Percentiles rank a stretch among this genome's conserved stretches.
These are phyloP conservation scores for Cutaneotrichosporon dermatis DNA, from an alignment of 1,284 basidiomycete species.

Conservation along the genomic window DNA sequence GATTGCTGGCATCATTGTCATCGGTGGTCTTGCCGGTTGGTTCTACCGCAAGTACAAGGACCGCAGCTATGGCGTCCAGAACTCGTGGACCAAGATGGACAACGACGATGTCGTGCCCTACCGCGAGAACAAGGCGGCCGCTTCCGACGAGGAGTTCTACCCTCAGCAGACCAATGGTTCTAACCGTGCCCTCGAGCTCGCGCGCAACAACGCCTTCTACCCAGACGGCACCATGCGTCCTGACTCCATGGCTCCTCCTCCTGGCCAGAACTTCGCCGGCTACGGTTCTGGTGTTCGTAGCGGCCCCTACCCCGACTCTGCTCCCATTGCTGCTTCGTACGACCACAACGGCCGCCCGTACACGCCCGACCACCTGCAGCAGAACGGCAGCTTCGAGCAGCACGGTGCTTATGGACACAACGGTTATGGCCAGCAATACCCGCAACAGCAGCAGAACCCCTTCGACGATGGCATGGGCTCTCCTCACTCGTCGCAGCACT, in stretches of 20 bases:
- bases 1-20: slow-evolving; percentile 7
- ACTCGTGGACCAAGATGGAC: slow-evolving; percentile 38
- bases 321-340: slow-evolving; percentile 12
- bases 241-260: slow-evolving; percentile 20
- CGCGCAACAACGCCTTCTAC: slow-evolving; percentile 11
- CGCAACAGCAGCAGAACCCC: slow-evolving; percentile 8
- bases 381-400: too few species aligned
- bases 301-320: slow-evolving; percentile 21
- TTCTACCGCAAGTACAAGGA: slow-evolving; percentile 20
- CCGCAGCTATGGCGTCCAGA: slow-evolving; percentile 6
- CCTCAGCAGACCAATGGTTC: neutral
- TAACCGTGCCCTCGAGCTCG: too few species aligned
- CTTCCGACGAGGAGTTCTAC: slow-evolving; percentile 8
- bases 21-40: slow-evolving; percentile 28
- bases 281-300: slow-evolving; percentile 22
- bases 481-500: neutral
- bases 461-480: slow-evolving; percentile 8
- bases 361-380: slow-evolving; percentile 8
- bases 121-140: slow-evolving; percentile 10
- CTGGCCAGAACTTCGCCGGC: slow-evolving; percentile 30
- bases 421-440: neutral
- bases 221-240: slow-evolving; percentile 27
- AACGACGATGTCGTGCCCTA: slow-evolving; percentile 40
- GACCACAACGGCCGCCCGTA: slow-evolving; percentile 35
- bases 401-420: too few species aligned